Evolutionary conservation across 805 yeast genomes (phyloP).

Genomic region (Sungouiozyma intestinalis): DNA sequence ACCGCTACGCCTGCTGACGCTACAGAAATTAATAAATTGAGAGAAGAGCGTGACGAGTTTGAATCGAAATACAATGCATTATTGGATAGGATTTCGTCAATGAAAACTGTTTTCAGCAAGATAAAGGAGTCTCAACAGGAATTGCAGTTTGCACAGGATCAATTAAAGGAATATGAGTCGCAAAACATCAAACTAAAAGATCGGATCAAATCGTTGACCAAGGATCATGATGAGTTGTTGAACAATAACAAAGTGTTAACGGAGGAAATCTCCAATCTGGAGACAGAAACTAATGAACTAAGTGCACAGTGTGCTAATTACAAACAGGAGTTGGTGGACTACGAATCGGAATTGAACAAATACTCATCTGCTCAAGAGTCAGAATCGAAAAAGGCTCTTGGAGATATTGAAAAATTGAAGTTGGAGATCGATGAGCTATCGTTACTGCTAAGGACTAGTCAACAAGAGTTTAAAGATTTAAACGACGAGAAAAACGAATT

Average conservation of each 20-base stretch:
- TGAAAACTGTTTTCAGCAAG: slow-evolving; percentile 62
- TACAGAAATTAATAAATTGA: slow-evolving; percentile 28
- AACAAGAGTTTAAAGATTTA: slow-evolving; percentile 21
- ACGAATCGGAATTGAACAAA: slow-evolving; percentile 31
- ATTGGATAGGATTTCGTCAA: slow-evolving; percentile 53
- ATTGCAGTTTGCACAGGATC: slow-evolving; percentile 44
- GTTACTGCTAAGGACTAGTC: slow-evolving; percentile 28
- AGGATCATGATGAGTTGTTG: slow-evolving; percentile 28
- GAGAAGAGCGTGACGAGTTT: slow-evolving; percentile 45
- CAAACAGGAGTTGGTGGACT: slow-evolving; percentile 31
- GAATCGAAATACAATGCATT: slow-evolving; percentile 53
- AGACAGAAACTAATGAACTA: slow-evolving; percentile 39
- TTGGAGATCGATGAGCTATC: slow-evolving; percentile 32
- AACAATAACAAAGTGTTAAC: slow-evolving; percentile 29
- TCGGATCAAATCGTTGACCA: slow-evolving; percentile 25
- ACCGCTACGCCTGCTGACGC: neutral
- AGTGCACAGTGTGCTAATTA: slow-evolving; percentile 46
- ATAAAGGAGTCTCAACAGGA: slow-evolving; percentile 64
- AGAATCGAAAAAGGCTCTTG: slow-evolving; percentile 19
- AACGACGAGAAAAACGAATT: slow-evolving; percentile 33
- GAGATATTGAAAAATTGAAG: slow-evolving; percentile 13
- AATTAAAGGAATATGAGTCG: slow-evolving; percentile 38
- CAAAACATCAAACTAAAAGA: slow-evolving; percentile 30
- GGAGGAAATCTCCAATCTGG: slow-evolving; percentile 37
- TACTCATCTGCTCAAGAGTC: slow-evolving; percentile 30